A percentile compares a stretch with the other conserved stretches of the same genome.
phyloP scores from a whole-genome alignment of 805 yeast genomes.

The Kazachstania bromeliacearum region DNA sequence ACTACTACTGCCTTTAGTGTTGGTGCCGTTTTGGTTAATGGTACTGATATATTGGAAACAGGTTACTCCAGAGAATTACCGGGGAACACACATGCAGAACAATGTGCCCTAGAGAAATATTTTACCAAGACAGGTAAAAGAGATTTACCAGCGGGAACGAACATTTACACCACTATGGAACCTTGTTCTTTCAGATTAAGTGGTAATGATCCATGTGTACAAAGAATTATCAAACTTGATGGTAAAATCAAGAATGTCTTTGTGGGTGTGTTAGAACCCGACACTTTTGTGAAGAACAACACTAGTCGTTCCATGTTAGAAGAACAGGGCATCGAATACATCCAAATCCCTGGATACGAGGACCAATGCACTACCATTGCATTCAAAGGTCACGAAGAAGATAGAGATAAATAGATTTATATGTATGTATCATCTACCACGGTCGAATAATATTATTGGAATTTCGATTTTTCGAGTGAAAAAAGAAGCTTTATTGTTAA shows the following conservation, averaged over 20 bases:
- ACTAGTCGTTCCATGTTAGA: slow-evolving; percentile 47
- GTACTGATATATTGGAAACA: slow-evolving; percentile 52
- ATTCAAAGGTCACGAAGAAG: slow-evolving; percentile 39
- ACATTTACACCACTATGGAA: slow-evolving; percentile 92
- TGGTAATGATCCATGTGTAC: slow-evolving; percentile 83
- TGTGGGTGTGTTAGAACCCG: slow-evolving; percentile 90
- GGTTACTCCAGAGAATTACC: slow-evolving; percentile 87
- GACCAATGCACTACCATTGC: slow-evolving; percentile 62
- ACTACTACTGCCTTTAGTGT: slow-evolving; percentile 85
- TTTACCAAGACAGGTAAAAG: slow-evolving; percentile 28
- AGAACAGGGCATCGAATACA: slow-evolving; percentile 52
- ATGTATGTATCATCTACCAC: background rate
- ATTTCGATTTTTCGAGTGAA: too few species aligned
- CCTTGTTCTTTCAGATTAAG: slow-evolving; percentile 86
- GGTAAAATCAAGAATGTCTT: slow-evolving; percentile 58
- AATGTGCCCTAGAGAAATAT: slow-evolving; percentile 79
- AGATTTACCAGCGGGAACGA: slow-evolving; percentile 64
- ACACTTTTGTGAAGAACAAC: slow-evolving; percentile 66
- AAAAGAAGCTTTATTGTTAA: too few species aligned
- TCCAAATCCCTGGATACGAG: slow-evolving; percentile 79
- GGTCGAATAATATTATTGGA: background rate
- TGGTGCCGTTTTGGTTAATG: slow-evolving; percentile 73
- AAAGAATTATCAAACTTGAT: slow-evolving; percentile 51
- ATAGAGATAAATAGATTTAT: too few species aligned
- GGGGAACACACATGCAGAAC: slow-evolving; percentile 97